These are phyloP conservation scores for Discostella stelligeroides DNA, from an alignment of 108 stramenopile genomes.

Conservation along the genomic window DNA sequence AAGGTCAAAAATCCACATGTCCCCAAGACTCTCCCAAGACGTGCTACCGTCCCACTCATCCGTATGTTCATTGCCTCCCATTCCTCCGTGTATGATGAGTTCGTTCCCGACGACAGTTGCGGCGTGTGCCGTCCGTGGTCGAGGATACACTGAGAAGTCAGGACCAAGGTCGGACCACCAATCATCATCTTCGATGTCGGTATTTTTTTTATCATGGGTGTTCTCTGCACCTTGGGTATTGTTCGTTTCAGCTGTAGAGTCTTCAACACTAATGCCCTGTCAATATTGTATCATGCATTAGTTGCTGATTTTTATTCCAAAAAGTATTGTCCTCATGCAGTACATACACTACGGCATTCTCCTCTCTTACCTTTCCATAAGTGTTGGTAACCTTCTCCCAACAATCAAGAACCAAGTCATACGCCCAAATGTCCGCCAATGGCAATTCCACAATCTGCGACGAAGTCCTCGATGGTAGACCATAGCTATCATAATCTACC, in stretches of 20 bases:
- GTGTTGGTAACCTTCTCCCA: conserved; percentile 46
- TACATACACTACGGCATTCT: background rate
- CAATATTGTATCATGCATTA: too few species aligned
- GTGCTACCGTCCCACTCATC: conserved; percentile 46
- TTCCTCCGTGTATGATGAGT: conserved; percentile 52
- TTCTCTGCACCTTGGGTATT: background rate
- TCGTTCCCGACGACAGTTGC: conserved; percentile 56
- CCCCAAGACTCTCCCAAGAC: conserved; percentile 50
- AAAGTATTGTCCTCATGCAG: background rate
- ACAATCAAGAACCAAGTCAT: conserved; percentile 35
- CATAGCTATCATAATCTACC: conserved; percentile 14
- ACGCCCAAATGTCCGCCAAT: conserved; percentile 57
- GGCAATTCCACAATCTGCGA: conserved; percentile 42
- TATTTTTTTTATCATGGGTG: background rate
- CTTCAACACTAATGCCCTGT: background rate
- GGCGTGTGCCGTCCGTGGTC: conserved; percentile 56
- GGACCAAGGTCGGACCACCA: conserved; percentile 30
- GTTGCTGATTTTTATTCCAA: too few species aligned
- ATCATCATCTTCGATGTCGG: conserved; percentile 24
- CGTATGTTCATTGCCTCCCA: conserved; percentile 30
- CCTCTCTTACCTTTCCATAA: conserved; percentile 13
- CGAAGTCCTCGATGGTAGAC: background rate
- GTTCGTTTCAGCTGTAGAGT: background rate
- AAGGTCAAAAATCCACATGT: conserved; percentile 57
- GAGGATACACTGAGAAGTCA: conserved; percentile 19